These are phyloP conservation scores for Lachancea lanzarotensis DNA, from an alignment of 805 yeast genomes.

Conservation along the genomic window DNA sequence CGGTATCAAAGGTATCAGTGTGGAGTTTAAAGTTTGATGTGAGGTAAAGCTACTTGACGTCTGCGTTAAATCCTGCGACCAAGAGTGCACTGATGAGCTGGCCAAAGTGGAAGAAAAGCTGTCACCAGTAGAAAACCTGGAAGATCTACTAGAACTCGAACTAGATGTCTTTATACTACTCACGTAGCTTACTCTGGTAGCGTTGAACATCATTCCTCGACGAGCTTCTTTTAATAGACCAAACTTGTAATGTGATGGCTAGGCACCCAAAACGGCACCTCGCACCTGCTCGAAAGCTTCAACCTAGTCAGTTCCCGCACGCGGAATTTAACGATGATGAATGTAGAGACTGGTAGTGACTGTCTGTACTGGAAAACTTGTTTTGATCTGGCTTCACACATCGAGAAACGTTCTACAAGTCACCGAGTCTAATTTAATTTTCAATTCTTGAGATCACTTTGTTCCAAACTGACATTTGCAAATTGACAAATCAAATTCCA, in stretches of 20 bases:
- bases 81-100: not conserved
- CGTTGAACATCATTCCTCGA: slow-evolving; percentile 4
- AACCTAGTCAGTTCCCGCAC: not conserved
- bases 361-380: not conserved
- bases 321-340: not conserved
- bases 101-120: not conserved
- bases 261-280: not conserved
- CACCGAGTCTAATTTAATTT: not conserved
- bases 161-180: not conserved
- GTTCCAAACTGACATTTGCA: not conserved
- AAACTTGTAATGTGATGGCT: not conserved
- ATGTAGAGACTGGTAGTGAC: not conserved
- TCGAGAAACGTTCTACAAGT: not conserved
- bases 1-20: not conserved
- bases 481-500: no score
- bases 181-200: slow-evolving; percentile 2
- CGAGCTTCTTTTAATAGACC: not conserved
- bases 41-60: not conserved
- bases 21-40: not conserved
- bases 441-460: not conserved
- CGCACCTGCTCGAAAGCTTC: not conserved
- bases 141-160: not conserved
- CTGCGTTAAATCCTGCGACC: not conserved
- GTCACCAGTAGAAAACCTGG: not conserved
- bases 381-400: not conserved